phyloP scores from a whole-genome alignment of 139 green algal species.

The Coelastrella sp. region DNA sequence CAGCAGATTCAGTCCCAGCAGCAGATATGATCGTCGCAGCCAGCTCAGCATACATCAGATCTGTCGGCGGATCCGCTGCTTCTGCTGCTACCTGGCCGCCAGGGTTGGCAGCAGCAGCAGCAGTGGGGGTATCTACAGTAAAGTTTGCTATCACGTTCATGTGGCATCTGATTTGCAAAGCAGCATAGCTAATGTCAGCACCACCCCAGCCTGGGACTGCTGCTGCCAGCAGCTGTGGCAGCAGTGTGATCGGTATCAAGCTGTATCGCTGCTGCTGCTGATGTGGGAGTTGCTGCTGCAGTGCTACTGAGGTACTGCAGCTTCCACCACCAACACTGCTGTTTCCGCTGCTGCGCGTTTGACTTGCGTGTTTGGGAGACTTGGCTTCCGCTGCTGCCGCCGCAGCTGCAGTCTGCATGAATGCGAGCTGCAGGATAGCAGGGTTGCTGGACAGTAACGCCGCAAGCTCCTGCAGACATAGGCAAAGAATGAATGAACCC shows the following conservation, averaged over 20 bases:
- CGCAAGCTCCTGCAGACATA: not conserved
- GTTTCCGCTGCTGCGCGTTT: not conserved
- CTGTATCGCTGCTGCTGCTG: constrained; percentile 35
- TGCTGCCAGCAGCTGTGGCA: constrained; percentile 29
- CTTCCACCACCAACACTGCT: not conserved
- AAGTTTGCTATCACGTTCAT: constrained; percentile 25
- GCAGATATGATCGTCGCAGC: constrained; percentile 25
- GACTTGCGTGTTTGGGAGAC: not conserved
- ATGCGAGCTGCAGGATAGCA: not conserved
- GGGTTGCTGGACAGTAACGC: not conserved
- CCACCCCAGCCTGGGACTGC: constrained; percentile 10
- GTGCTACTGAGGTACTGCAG: not conserved
- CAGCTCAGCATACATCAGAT: constrained; percentile 39
- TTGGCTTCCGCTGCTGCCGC: not conserved
- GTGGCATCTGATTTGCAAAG: constrained; percentile 32
- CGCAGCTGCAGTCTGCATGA: constrained; percentile 21
- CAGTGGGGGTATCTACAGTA: constrained; percentile 6
- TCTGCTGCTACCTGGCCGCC: not conserved
- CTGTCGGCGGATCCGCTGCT: not conserved
- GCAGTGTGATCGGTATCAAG: constrained; percentile 6
- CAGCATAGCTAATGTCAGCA: constrained; percentile 33
- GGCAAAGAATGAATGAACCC: too few species aligned
- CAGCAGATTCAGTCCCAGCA: constrained; percentile 11
- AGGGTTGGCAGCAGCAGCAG: not conserved
- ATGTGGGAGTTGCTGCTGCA: not conserved